phyloP scores from a whole-genome alignment of 1,284 basidiomycete genomes.

The Violaceomyces palustris region DNA sequence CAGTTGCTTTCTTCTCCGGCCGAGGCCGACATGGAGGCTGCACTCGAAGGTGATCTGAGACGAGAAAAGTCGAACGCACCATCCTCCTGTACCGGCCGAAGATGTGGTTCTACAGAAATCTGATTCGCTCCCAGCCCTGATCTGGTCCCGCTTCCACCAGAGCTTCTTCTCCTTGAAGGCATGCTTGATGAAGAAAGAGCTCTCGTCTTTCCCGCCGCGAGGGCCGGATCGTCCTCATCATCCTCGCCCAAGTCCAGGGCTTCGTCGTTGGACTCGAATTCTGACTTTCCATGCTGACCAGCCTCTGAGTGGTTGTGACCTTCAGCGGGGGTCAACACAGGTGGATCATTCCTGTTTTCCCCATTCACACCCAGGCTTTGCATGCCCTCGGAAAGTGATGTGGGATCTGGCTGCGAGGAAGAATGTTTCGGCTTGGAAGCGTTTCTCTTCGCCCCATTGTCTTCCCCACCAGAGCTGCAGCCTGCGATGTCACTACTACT shows the following conservation, averaged over 20 bases:
- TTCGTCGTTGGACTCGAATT: conserved; percentile 15
- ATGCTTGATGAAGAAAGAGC: not conserved
- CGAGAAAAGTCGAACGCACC: conserved; percentile 13
- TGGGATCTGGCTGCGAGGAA: too few relatives aligned
- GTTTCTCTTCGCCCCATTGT: too few relatives aligned
- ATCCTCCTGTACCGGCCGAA: conserved; percentile 30
- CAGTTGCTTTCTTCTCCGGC: too few relatives aligned
- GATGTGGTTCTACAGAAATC: conserved; percentile 7
- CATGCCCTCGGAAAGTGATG: too few relatives aligned
- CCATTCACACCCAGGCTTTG: too few relatives aligned
- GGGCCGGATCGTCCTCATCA: conserved; percentile 12
- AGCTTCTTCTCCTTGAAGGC: conserved; percentile 11
- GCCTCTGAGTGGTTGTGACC: conserved; percentile 2
- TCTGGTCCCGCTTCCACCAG: conserved; percentile 12
- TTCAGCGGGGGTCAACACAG: too few relatives aligned
- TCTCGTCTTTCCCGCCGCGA: not conserved
- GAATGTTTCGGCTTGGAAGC: too few relatives aligned
- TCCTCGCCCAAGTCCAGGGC: conserved; percentile 32
- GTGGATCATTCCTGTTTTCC: too few relatives aligned
- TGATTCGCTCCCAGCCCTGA: not conserved
- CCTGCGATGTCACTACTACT: too few relatives aligned
- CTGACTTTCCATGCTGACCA: too few relatives aligned
- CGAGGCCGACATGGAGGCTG: conserved; percentile 10
- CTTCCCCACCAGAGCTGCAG: too few relatives aligned
- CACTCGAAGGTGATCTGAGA: conserved; percentile 18